Percentiles rank a stretch among this genome's conserved stretches.
These are phyloP conservation scores for Benincasa hispida DNA, from an alignment of 306 rosid genomes.

Conservation along the genomic window DNA sequence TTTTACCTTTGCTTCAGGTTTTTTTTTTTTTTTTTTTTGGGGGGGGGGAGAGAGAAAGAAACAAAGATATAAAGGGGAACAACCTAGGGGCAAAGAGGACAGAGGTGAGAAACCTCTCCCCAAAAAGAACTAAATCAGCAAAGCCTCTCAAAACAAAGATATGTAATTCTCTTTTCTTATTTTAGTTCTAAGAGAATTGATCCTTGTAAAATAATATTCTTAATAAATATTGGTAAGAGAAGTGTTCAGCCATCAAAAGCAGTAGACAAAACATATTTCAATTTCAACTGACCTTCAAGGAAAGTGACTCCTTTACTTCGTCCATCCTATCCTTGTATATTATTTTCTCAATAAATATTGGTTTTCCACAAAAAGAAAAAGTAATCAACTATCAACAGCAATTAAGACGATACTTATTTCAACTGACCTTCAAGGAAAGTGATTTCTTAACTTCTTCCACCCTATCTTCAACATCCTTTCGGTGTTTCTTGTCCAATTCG, in stretches of 20 bases:
- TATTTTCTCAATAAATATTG: constrained; percentile 1
- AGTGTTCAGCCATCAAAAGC: not conserved
- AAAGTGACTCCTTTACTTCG: constrained; percentile 67
- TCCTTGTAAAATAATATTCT: not conserved
- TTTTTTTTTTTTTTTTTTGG: not conserved
- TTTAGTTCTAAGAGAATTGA: not conserved
- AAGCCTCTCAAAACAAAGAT: too few species aligned
- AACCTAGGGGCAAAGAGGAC: too few species aligned
- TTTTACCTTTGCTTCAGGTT: not conserved
- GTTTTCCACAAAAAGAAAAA: not conserved
- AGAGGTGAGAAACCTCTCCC: too few species aligned
- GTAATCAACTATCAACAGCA: not conserved
- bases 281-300: constrained; percentile 79
- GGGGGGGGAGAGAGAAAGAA: too few species aligned
- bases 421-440: constrained; percentile 77
- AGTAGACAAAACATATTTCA: constrained; percentile 30
- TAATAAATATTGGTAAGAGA: not conserved
- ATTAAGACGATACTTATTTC: constrained; percentile 26
- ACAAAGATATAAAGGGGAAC: too few species aligned
- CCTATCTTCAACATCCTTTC: constrained; percentile 75
- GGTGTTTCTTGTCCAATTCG: constrained; percentile 70
- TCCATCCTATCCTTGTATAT: constrained; percentile 51
- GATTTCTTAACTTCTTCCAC: constrained; percentile 85
- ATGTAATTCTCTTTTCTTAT: not conserved
- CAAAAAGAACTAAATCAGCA: too few species aligned